Base-by-base conservation (phyloP, 192 early-diverging fungal species). In the Rhizophagus clarus region DNA sequence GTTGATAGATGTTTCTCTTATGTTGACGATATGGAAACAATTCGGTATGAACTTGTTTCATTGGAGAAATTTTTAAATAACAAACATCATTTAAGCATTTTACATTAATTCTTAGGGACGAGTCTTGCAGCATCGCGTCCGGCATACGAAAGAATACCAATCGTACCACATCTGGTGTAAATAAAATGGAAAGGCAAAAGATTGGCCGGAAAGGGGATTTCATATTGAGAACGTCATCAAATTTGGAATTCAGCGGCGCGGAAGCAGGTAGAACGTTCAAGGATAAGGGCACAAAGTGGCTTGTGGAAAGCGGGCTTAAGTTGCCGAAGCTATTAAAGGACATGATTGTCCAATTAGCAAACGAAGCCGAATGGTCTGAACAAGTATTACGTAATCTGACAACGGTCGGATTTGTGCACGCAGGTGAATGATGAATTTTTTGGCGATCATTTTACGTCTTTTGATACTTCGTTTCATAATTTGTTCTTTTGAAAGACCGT, bases 301-400 rank as follows among this genome's bases (percentile, higher is more conserved):
- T 34, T 22, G 17, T 61, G 29, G 31, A 78, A 34, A 78, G 64
- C n/a, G 76, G 76, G 22, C 28, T 78, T 15, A 78, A 78, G 24
- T 26, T 78, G 22, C 76, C 22, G n/a, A 78, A 78, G 9, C 10
- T 78, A 61, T 37, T 78, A 37, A 78, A 78, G 61, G 76, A 78
- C 20, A 78, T 78, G 64, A 42, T 42, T 42, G 10, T 42, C 2
- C 10, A 42, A 42, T 42, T 42, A 42, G 42, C 42, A 11, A 42
- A 11, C 2, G 11, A 42, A 1, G 42, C 10, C 11, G 42, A 37
- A 31, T 63, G 61, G 40, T 32, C 70, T 2, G 5, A 15, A n/a
- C 40, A 0, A 2, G 34, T 72, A 15, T 72, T 72, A 20, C 40
- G 3, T n/a, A 40, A 32, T n/a, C 17, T 40, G 70, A 72, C 0